Base-by-base conservation (phyloP, 1,139 yeast species). In the Saccharomyces hybrid region DNA sequence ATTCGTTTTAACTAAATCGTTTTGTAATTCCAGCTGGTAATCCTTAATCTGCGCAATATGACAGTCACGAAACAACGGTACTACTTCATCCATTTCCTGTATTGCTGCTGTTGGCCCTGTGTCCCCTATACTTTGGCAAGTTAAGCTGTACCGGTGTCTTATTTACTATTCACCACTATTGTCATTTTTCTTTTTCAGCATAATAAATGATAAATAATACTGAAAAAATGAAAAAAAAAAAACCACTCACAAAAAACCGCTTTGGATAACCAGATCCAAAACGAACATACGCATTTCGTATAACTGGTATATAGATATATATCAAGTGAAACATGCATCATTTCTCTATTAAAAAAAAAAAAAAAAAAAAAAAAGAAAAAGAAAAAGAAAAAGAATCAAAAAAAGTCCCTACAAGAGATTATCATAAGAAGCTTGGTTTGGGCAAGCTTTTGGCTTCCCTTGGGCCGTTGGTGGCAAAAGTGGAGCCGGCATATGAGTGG, bases 401-500 rank as follows among this genome's bases (percentile, higher is more conserved):
- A 44, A 23, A 13, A 46, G 51, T 19, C 46, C 5, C 48, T 41
- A 11, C 19, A 47, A 55, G 42, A 14, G 27, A 38, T 41, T 38
- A 46, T 48, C 31, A 56, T 14, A 50, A 41, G 28, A 58, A 59
- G 51, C 63, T 58, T 51, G 62, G 63, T 52, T 58, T 60, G 28
- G 63, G 63, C 47, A 60, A 52, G 31, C 55, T 57, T 42, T 32
- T 38, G 11, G 44, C 44, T 9, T 38, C 44, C 25, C 44, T 38
- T 38, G 44, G 44, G 13, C 44, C 44, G 13, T 28, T 32, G 6
- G 69, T 62, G 13, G 72, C 69, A 54, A 69, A 69, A 1, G 72
- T 67, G 5, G 70, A 71, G 49, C 72, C 72, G 2, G 71, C 71
- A 55, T 66, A 68, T 14, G 61, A 58, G 56, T 44, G 53, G 23